Conservation (phyloP, 2,329 filamentous ascomycete species). For the Diaporthe destruens region DNA sequence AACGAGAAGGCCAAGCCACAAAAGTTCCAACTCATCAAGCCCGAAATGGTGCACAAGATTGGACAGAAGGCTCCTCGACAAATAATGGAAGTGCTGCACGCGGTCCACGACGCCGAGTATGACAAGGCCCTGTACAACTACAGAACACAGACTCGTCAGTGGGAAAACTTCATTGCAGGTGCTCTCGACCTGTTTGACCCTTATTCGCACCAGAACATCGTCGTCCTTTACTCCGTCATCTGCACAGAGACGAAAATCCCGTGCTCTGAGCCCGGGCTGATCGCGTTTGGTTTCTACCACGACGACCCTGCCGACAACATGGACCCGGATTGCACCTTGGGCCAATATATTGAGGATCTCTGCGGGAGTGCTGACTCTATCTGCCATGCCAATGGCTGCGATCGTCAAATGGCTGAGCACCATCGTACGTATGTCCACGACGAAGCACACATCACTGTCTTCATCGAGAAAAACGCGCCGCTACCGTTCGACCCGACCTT, state of each 20-base stretch:
- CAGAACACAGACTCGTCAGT: conserved; percentile 92
- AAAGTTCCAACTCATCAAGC: conserved; percentile 90
- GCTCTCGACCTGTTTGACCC: conserved; percentile 93
- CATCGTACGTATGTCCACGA: conserved; percentile 98
- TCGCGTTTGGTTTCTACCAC: conserved; percentile 93
- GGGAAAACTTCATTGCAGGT: conserved; percentile 94
- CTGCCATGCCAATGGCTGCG: conserved; percentile 87
- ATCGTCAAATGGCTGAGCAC: conserved; percentile 89
- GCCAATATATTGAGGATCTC: conserved; percentile 94
- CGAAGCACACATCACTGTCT: conserved; percentile 91
- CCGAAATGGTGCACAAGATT: conserved; percentile 92
- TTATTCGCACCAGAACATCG: conserved; percentile 95
- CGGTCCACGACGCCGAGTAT: conserved; percentile 96
- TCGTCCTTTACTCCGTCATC: conserved; percentile 92
- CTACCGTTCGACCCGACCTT: conserved; percentile 67
- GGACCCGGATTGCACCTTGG: conserved; percentile 91
- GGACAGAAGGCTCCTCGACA: conserved; percentile 84
- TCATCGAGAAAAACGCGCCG: conserved; percentile 75
- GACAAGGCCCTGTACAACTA: conserved; percentile 96
- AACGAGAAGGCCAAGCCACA: conserved; percentile 74
- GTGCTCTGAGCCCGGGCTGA: conserved; percentile 89
- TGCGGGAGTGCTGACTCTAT: conserved; percentile 81
- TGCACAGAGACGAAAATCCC: conserved; percentile 95
- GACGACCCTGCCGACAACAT: conserved; percentile 74
- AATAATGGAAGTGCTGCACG: conserved; percentile 92